phyloP scores from a whole-genome alignment of 2,329 filamentous ascomycete genomes.

The Alternaria conjuncta region DNA sequence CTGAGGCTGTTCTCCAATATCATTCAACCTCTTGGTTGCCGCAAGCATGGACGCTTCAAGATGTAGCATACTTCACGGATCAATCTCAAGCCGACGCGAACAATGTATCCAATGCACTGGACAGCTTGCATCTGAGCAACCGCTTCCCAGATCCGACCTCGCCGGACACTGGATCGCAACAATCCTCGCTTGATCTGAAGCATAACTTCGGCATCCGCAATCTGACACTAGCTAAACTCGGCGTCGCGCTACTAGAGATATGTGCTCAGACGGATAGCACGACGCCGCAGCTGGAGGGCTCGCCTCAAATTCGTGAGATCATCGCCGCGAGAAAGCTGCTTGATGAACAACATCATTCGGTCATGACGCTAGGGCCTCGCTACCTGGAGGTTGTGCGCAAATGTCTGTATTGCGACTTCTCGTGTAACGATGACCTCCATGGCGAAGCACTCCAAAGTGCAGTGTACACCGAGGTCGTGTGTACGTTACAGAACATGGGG shows the following conservation, averaged over 20 bases:
- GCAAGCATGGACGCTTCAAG: slow-evolving; percentile 16
- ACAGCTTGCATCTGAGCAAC: not conserved
- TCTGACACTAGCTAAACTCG: not conserved
- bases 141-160: not conserved
- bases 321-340: not conserved
- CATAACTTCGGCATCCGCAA: not conserved
- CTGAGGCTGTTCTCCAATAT: slow-evolving; percentile 16
- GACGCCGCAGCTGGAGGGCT: not conserved
- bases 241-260: not conserved
- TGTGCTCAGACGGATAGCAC: not conserved
- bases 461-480: not conserved
- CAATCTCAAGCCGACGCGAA: not conserved
- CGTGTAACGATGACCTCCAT: not conserved
- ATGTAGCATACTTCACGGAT: slow-evolving; percentile 17
- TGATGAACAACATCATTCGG: not conserved
- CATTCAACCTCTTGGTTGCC: slow-evolving; percentile 20
- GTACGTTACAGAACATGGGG: not conserved
- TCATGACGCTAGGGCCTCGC: not conserved
- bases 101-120: not conserved
- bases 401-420: not conserved
- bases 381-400: not conserved
- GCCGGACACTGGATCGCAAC: not conserved
- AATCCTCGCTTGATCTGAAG: not conserved
- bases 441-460: not conserved
- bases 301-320: not conserved